phyloP scores from a whole-genome alignment of 2,329 filamentous ascomycete genomes.

The Domatiomyces catenatus region DNA sequence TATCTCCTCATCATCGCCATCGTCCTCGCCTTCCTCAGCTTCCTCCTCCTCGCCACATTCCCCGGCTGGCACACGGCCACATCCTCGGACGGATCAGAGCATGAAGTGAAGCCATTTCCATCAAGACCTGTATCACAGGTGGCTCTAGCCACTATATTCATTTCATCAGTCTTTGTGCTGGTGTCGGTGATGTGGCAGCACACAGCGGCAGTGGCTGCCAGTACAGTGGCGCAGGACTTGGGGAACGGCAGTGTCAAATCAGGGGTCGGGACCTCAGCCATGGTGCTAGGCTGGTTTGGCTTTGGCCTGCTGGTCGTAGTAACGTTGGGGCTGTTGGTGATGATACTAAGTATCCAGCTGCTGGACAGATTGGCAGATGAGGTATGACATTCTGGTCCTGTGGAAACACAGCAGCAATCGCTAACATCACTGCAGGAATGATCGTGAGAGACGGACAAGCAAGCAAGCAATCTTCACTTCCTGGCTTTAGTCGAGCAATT shows the following conservation, averaged over 20 bases:
- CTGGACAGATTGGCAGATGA: slow-evolving; percentile 45
- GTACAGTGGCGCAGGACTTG: slow-evolving; percentile 81
- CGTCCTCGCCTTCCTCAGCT: slow-evolving; percentile 90
- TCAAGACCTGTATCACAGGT: slow-evolving; percentile 84
- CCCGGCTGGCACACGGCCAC: slow-evolving; percentile 93
- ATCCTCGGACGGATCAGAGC: slow-evolving; percentile 63
- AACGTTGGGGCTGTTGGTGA: slow-evolving; percentile 83
- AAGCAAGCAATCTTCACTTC: neutral
- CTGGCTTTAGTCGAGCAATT: neutral
- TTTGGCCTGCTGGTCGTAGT: slow-evolving; percentile 89
- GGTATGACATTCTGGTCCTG: slow-evolving; percentile 10
- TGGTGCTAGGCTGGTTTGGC: slow-evolving; percentile 96
- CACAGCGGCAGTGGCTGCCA: slow-evolving; percentile 88
- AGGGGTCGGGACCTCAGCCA: slow-evolving; percentile 83
- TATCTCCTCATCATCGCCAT: slow-evolving; percentile 96
- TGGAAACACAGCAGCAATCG: neutral
- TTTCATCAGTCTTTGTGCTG: slow-evolving; percentile 49
- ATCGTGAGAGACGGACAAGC: neutral
- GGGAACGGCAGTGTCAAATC: slow-evolving; percentile 77
- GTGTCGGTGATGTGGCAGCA: slow-evolving; percentile 52
- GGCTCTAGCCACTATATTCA: slow-evolving; percentile 79
- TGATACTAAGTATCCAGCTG: slow-evolving; percentile 86
- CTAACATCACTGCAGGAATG: slow-evolving; percentile 9
- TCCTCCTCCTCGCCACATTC: slow-evolving; percentile 88
- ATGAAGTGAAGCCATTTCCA: slow-evolving; percentile 87